Conservation (phyloP, 2,329 filamentous ascomycete genomes). For the Catunica adiposa region DNA sequence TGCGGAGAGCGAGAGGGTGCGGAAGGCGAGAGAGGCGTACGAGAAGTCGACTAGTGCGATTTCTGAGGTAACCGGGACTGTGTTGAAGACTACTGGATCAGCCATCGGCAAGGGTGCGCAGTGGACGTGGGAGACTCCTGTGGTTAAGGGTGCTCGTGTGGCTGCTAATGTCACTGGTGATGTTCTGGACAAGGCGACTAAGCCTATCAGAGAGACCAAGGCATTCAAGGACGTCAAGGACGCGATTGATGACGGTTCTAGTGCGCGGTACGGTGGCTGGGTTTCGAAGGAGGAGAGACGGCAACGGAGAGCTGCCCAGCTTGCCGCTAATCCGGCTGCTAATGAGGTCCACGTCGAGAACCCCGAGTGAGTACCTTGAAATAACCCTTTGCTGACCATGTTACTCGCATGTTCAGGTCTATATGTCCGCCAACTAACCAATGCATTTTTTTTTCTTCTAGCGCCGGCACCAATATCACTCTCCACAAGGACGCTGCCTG, state of each 20-base stretch:
- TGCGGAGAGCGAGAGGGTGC: slow-evolving; percentile 79
- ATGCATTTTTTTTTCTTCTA: slow-evolving; percentile 25
- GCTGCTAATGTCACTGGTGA: slow-evolving; percentile 74
- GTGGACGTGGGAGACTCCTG: slow-evolving; percentile 93
- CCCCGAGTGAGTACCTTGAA: slow-evolving; percentile 57
- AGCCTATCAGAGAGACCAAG: slow-evolving; percentile 85
- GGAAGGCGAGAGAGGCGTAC: slow-evolving; percentile 72
- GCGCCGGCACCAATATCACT: slow-evolving; percentile 85
- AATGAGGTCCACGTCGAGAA: slow-evolving; percentile 59
- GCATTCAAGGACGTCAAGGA: slow-evolving; percentile 90
- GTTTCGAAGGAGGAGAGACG: slow-evolving; percentile 87
- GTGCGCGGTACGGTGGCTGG: slow-evolving; percentile 91
- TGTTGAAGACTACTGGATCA: slow-evolving; percentile 69
- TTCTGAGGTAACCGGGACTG: slow-evolving; percentile 58
- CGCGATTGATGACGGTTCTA: slow-evolving; percentile 92
- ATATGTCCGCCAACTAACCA: neutral
- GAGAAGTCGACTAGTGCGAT: slow-evolving; percentile 73
- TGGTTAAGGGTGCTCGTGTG: slow-evolving; percentile 79
- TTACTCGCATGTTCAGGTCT: neutral
- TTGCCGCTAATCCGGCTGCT: slow-evolving; percentile 36
- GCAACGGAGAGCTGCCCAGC: slow-evolving; percentile 57
- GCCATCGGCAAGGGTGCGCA: slow-evolving; percentile 79
- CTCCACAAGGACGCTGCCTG: slow-evolving; percentile 92
- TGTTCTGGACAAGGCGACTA: slow-evolving; percentile 83
- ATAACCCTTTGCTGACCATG: neutral